These are phyloP conservation scores for Sclerotinia subarctica DNA, from an alignment of 2,329 filamentous ascomycete genomes.

Conservation along the genomic window DNA sequence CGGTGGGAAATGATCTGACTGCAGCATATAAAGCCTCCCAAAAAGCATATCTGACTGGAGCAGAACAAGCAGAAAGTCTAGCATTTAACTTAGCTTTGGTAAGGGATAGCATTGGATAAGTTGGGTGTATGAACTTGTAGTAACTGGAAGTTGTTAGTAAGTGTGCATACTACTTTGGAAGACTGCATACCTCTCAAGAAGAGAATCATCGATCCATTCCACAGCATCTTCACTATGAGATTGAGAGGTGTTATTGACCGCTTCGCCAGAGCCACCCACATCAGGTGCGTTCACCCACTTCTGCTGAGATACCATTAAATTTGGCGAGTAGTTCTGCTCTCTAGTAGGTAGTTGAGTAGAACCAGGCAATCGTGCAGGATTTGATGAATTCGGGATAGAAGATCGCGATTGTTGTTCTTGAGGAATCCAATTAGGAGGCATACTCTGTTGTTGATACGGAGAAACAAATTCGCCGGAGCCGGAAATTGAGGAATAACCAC, in stretches of 20 bases:
- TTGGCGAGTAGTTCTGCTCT: constrained; percentile 37
- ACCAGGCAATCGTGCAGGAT: constrained; percentile 24
- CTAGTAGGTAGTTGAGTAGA: constrained; percentile 26
- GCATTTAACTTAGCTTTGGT: constrained; percentile 54
- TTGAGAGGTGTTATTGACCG: constrained; percentile 27
- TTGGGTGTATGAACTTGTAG: constrained; percentile 61
- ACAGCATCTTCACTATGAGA: constrained; percentile 34
- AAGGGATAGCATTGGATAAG: constrained; percentile 62
- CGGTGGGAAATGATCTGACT: constrained; percentile 51
- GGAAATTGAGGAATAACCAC: constrained; percentile 48
- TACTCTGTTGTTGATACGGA: constrained; percentile 40
- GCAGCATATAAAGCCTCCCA: constrained; percentile 59
- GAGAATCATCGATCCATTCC: constrained; percentile 45
- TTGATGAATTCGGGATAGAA: constrained; percentile 21
- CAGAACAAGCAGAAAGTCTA: constrained; percentile 54
- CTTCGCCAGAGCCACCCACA: constrained; percentile 32
- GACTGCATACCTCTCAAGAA: constrained; percentile 41
- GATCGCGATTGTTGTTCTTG: constrained; percentile 30
- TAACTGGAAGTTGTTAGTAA: constrained; percentile 49
- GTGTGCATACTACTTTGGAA: not conserved
- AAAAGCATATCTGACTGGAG: constrained; percentile 60
- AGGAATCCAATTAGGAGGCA: constrained; percentile 28
- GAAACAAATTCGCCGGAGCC: constrained; percentile 41
- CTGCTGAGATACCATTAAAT: constrained; percentile 33
- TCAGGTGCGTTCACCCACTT: constrained; percentile 38